Percentiles rank a stretch among this genome's conserved stretches.
Conservation (phyloP, 2,329 filamentous ascomycete genomes). For the Trichothecium roseum region DNA sequence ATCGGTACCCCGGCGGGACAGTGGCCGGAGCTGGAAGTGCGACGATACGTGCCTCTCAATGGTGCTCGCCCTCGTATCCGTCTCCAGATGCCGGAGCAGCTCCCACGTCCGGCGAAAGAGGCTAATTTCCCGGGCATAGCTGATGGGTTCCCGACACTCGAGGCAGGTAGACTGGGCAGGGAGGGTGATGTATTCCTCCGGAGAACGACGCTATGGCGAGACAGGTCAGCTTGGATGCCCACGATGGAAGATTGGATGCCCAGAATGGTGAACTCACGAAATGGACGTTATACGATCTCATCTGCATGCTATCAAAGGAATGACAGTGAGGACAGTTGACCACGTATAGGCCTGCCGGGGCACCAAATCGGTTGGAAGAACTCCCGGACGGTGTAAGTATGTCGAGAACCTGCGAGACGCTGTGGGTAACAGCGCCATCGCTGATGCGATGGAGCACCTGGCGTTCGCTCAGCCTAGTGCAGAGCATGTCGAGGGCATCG, state of each 20-base stretch:
- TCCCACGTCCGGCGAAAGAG: slow-evolving; percentile 24
- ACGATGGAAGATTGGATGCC: too few relatives aligned
- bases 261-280: too few relatives aligned
- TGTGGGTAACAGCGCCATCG: slow-evolving; percentile 24
- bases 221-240: too few relatives aligned
- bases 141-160: slow-evolving; percentile 20
- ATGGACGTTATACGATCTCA: slow-evolving; percentile 5
- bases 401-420: slow-evolving; percentile 21
- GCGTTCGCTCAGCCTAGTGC: slow-evolving; percentile 19
- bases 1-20: background rate
- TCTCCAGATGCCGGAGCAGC: slow-evolving; percentile 21
- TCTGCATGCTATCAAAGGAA: background rate
- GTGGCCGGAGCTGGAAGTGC: slow-evolving; percentile 19
- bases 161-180: slow-evolving; percentile 19
- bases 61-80: slow-evolving; percentile 24
- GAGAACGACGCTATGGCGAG: background rate
- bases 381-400: slow-evolving; percentile 21
- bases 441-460: slow-evolving; percentile 27
- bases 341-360: slow-evolving; percentile 14
- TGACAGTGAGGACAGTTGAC: slow-evolving; percentile 17
- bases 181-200: slow-evolving; percentile 4
- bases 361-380: slow-evolving; percentile 11
- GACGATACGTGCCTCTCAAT: slow-evolving; percentile 24
- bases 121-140: slow-evolving; percentile 24
- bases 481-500: slow-evolving; percentile 25